Evolutionary conservation across 2,329 filamentous ascomycete species (phyloP).

Genomic region (Curvularia sp.): DNA sequence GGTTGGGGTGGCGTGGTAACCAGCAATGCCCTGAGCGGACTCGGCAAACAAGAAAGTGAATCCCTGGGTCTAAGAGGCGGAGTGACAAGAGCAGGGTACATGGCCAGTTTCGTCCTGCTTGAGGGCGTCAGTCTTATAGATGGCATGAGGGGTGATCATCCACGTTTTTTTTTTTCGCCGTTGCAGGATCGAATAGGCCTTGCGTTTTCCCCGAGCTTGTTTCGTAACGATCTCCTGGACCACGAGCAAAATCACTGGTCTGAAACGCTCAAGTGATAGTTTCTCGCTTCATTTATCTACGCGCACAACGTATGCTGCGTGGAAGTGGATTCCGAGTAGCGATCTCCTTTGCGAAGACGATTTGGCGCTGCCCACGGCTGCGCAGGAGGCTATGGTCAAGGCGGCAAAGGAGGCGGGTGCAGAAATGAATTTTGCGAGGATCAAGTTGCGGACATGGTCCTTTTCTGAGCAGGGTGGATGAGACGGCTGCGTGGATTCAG

Average conservation of each 20-base stretch:
- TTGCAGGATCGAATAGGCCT: neutral
- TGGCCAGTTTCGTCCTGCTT: slow-evolving; percentile 49
- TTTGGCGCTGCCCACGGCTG: slow-evolving; percentile 36
- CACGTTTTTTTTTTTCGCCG: neutral
- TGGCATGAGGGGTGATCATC: neutral
- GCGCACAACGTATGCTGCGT: slow-evolving; percentile 40
- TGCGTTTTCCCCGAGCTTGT: slow-evolving; percentile 13
- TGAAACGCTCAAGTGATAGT: slow-evolving; percentile 30
- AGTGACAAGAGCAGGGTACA: slow-evolving; percentile 47
- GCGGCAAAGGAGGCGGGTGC: slow-evolving; percentile 38
- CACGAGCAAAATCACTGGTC: slow-evolving; percentile 35
- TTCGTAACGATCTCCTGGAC: slow-evolving; percentile 43
- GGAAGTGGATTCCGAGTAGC: slow-evolving; percentile 45
- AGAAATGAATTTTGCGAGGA: slow-evolving; percentile 41
- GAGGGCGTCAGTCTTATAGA: slow-evolving; percentile 42
- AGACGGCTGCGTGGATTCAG: slow-evolving; percentile 44
- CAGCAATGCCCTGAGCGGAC: slow-evolving; percentile 46
- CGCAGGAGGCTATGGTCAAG: slow-evolving; percentile 45
- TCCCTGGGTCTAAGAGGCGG: slow-evolving; percentile 50
- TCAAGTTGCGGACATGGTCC: slow-evolving; percentile 52
- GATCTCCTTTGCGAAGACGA: slow-evolving; percentile 52
- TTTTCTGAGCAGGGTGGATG: slow-evolving; percentile 51
- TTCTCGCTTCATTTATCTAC: slow-evolving; percentile 34
- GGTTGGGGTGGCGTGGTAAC: slow-evolving; percentile 56
- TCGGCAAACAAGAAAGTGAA: slow-evolving; percentile 46